Base-by-base conservation (phyloP, 805 yeast genomes). In the Candida montana region DNA sequence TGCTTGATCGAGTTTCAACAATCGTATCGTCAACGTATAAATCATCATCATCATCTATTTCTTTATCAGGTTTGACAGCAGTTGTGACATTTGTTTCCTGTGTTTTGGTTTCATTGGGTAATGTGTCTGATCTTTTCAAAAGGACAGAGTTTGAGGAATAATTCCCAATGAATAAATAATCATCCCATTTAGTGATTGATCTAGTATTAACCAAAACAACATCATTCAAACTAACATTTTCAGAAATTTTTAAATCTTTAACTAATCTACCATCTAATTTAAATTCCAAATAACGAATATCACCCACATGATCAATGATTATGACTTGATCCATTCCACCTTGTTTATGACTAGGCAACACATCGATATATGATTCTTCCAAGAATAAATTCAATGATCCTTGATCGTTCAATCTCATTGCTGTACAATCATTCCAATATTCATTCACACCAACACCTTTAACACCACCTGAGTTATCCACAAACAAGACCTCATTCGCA, bases 391-490 rank as follows among this genome's bases (percentile, higher is more conserved):
- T 69, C 48, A 83, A 57, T 35, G 61, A 56, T 2, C 79, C 58
- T 46, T 74, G 72, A 57, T 82, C 82, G 18, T 54, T 50, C 35
- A 74, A 46, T 40, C 61, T 54, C 61, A 71, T 57, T 37, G 63
- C 58, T 1, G 79, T 63, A 24, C 65, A 54, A 13, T 58, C 56
- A 2, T 66, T 48, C 23, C 77, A 75, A 51, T 64, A 81, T 44
- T 66, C 61, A 55, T 85, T 85, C 2, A 82, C 75, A 3, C 82
- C 79, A 2, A 81, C 65, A 21, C 87, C 81, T 45, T 76, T 72
- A 3, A 71, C 54, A 26, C 81, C 75, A 4, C 95, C 95, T 2
- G 87, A 75, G 24, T 86, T 78, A 55, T 90, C 96, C 15, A 88
- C 74, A 60, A 86, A 90, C 10, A 87, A 64, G 8, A 90, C 50